Evolutionary conservation across 768 basidiomycete species (phyloP), one percentile per base, ranked within the genome.

Genomic region (Omphalotus guepiniiformis): DNA sequence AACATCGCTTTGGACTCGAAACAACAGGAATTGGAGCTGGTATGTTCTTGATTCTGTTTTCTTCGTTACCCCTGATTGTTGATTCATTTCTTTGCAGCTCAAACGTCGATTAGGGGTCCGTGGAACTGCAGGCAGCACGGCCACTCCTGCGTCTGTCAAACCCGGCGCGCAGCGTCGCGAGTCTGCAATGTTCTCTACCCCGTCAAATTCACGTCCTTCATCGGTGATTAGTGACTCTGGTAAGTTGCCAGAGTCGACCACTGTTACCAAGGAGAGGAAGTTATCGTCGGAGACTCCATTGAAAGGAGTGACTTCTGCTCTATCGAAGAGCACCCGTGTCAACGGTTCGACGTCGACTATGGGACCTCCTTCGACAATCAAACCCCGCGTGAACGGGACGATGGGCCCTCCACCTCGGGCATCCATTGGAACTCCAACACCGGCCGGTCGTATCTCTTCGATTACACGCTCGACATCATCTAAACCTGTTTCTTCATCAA

Each of bases 1-100:
- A 93, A 95, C 57, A 92, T 94, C 28, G 93, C 93, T 0, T 66
- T 96, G 45, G 91, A 94, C 64, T 84, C 91, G 21, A 96, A 96
- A 66, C 93, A 96, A 58, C 92, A 94, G 63, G 93, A 95, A 63
- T 69, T 96, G 30, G 92, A 95, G 61, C 60, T 94, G 63, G 93
- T 96, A 50, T 44, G 80, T 73, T 47, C 56, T 32, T 12, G 30
- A 25, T 42, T 53, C 26, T 35, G 46, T 19, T 26, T 28, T 26
- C 5, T 42, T 1, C 6, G 6, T 42, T 23, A 23, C 8, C 19
- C 49, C 4, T 1, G 51, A 15, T 23, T 30, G 16, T 38, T 32
- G 19, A 57, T 21, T 29, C n/a, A 30, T 22, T 16, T 48, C 21
- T 8, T 34, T 42, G 27, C 55, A 85, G 84, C 65, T 85, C 29